Evolutionary conservation across 495 filamentous ascomycete genomes (phyloP), one percentile per base, ranked within the genome.

Genomic region (Aspergillus bridgeri): DNA sequence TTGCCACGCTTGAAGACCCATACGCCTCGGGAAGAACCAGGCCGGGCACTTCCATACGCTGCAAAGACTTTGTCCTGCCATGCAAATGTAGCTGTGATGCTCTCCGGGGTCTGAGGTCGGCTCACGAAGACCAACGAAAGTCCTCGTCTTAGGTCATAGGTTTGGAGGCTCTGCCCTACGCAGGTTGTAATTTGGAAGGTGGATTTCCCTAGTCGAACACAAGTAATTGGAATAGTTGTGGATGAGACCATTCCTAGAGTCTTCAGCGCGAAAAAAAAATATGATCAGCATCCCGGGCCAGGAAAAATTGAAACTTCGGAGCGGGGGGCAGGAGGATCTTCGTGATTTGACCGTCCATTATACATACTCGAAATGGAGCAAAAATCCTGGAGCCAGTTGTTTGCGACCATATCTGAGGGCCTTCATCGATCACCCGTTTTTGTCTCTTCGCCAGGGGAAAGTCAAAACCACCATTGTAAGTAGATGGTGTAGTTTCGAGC

Each of bases 101-200:
- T 74, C 55, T 83, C 83, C 0, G 92, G 92, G 0, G 92, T 97
- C 69, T 91, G 88, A 11, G 95, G 94, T 42, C 90, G 82, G 21
- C 89, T 96, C 54, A 97, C 80, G 67, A 98, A 99, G 54, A 97
- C 83, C 44, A 98, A 83, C 62, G 91, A 92, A 66, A 99, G 79
- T 21, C 92, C 92, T 68, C 82, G 86, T 63, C 86, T 89, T 51
- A 98, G 75, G 68, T 98, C 94, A 73, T 98, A 98, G 2, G 94
- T 98, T 68, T 98, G 94, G 13, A 99, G 82, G 45, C 86, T 88
- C 60, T 86, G 84, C 60, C 92, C 92, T 50, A 93, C 89, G 0
- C 90, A 96, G 42, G 95, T 98, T 15, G 94, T 97, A 70, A 99
- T 89, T 66, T 99, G 94, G 69, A 94, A 97, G 18, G 92, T 96